Evolutionary conservation across 768 basidiomycete genomes (phyloP).

Genomic region (Xanthoconium stramineum): DNA sequence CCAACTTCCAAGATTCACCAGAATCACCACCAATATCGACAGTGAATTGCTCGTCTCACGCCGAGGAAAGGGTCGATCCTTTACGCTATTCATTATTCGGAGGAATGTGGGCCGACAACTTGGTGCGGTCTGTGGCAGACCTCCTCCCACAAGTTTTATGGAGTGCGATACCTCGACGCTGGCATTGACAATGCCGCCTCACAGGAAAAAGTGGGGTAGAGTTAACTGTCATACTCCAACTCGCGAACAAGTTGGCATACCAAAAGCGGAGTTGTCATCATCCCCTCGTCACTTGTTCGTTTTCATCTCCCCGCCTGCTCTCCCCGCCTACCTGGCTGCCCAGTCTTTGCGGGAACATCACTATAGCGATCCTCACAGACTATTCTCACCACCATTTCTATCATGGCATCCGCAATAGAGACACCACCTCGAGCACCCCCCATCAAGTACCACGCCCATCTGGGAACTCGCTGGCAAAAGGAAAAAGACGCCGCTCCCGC

Average conservation of each 20-base stretch:
- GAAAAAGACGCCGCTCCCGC: conserved; percentile 80
- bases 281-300: neutral
- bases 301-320: conserved; percentile 8
- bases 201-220: too few species aligned
- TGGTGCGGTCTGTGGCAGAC: too few species aligned
- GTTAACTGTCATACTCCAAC: too few species aligned
- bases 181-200: too few species aligned
- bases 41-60: neutral
- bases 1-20: neutral
- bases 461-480: conserved; percentile 84
- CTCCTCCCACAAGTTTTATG: too few species aligned
- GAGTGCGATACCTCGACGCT: too few species aligned
- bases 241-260: neutral
- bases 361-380: conserved; percentile 16
- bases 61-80: neutral
- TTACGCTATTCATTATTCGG: neutral
- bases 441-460: conserved; percentile 63
- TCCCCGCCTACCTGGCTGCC: conserved; percentile 2
- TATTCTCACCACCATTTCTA: neutral
- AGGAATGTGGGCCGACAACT: too few species aligned
- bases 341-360: conserved; percentile 6
- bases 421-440: conserved; percentile 70
- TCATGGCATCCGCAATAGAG: conserved; percentile 34
- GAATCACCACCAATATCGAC: neutral
- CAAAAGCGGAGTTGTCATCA: neutral